These are phyloP conservation scores for Isatis lusitanica DNA, from an alignment of 441 rosid species.

Conservation along the genomic window DNA sequence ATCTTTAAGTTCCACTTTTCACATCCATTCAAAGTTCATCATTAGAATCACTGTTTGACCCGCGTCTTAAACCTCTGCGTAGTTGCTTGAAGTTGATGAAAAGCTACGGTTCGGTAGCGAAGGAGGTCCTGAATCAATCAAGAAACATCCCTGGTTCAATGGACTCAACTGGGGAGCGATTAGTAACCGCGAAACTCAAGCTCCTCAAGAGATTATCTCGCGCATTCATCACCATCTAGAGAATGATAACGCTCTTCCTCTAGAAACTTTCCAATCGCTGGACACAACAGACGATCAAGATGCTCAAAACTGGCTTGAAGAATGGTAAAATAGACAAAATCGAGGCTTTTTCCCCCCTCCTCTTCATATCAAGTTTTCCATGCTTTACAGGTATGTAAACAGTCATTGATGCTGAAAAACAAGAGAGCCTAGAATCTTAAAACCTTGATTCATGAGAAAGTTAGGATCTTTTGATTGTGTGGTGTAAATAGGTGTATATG, in stretches of 20 bases:
- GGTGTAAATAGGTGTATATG: slow-evolving; percentile 37
- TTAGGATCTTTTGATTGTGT: slow-evolving; percentile 17
- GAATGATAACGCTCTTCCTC: slow-evolving; percentile 35
- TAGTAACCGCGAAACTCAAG: slow-evolving; percentile 48
- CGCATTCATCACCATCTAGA: slow-evolving; percentile 59
- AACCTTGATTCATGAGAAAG: slow-evolving; percentile 27
- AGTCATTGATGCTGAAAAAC: slow-evolving; percentile 25
- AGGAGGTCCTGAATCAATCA: slow-evolving; percentile 56
- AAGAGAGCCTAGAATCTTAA: slow-evolving; percentile 27
- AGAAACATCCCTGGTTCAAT: slow-evolving; percentile 75
- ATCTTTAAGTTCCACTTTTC: slow-evolving; percentile 8
- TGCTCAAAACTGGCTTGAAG: slow-evolving; percentile 73
- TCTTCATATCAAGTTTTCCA: not conserved
- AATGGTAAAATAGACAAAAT: slow-evolving; percentile 56
- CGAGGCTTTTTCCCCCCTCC: not conserved
- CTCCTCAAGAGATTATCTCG: slow-evolving; percentile 57
- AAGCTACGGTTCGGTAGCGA: slow-evolving; percentile 62
- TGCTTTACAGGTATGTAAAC: slow-evolving; percentile 23
- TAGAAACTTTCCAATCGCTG: slow-evolving; percentile 40
- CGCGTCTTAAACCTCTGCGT: slow-evolving; percentile 25
- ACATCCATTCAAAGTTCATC: not conserved
- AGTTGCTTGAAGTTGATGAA: slow-evolving; percentile 87
- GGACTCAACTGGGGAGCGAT: slow-evolving; percentile 68
- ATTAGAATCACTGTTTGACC: slow-evolving; percentile 10
- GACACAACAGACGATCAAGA: slow-evolving; percentile 54